Evolutionary conservation across 495 filamentous ascomycete species (phyloP).

Genomic region (Talaromyces borbonicus): DNA sequence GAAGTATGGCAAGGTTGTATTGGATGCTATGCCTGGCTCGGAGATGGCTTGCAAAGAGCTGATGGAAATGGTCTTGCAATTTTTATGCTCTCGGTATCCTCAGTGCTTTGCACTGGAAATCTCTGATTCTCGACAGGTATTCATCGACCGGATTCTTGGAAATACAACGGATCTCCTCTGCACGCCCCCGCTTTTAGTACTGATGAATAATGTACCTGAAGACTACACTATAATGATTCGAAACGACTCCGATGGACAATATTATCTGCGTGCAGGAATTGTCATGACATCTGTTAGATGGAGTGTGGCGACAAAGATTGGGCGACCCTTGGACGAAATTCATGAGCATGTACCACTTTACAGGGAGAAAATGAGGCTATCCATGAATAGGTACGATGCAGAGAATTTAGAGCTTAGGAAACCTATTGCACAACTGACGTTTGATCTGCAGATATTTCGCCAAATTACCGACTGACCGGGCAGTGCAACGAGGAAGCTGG

Average conservation of each 20-base stretch:
- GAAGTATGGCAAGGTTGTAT: neutral
- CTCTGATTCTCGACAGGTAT: neutral
- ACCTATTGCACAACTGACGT: neutral
- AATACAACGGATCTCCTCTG: neutral
- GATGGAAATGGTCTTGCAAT: neutral
- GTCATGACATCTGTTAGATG: neutral
- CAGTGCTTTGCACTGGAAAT: neutral
- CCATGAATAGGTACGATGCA: neutral
- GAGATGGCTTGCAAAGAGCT: neutral
- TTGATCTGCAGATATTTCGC: neutral
- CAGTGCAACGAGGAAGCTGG: neutral
- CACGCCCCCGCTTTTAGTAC: neutral
- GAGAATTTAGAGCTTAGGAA: neutral
- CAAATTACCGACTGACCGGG: neutral
- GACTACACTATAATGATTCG: neutral
- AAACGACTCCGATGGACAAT: neutral
- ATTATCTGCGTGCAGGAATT: neutral
- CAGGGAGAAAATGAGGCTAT: neutral
- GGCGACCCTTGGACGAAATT: neutral
- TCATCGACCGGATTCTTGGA: neutral
- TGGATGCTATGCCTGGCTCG: neutral
- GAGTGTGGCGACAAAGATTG: neutral
- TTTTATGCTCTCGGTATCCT: neutral
- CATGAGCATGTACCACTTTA: neutral
- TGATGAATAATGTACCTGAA: neutral